Conservation (phyloP, 371 early-diverging fungal species). For the Mucor velutinosus region DNA sequence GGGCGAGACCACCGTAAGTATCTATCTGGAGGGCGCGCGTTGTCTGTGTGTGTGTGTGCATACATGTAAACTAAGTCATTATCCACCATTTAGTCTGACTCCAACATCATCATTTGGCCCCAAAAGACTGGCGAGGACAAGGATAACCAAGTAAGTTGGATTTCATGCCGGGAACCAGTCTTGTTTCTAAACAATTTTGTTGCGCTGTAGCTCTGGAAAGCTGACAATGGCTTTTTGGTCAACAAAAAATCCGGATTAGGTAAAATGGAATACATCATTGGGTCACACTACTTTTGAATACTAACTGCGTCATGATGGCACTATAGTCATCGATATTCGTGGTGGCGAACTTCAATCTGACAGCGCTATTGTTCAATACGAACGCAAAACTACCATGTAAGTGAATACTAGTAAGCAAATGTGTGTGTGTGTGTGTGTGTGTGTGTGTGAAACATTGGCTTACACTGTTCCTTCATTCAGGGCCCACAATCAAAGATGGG, state of each 20-base stretch:
- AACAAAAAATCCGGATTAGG: slow-evolving; percentile 52
- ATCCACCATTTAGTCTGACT: slow-evolving; percentile 33
- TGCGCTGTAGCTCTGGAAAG: slow-evolving; percentile 42
- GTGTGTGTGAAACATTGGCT: not conserved
- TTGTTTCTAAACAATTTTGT: not conserved
- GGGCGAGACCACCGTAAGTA: slow-evolving; percentile 28
- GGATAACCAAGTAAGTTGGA: slow-evolving; percentile 37
- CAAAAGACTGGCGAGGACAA: slow-evolving; percentile 33
- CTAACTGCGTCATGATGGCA: not conserved
- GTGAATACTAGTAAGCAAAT: not conserved
- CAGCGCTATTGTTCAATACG: slow-evolving; percentile 32
- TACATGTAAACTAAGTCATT: not conserved
- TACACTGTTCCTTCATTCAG: slow-evolving; percentile 9
- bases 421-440: too few relatives aligned
- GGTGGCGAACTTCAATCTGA: slow-evolving; percentile 46
- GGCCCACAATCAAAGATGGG: slow-evolving; percentile 52
- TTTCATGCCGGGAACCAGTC: not conserved
- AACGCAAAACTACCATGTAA: slow-evolving; percentile 48
- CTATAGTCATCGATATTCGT: slow-evolving; percentile 48
- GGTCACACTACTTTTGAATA: not conserved
- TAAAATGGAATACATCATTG: not conserved
- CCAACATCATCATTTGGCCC: slow-evolving; percentile 49
- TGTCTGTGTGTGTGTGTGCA: not conserved
- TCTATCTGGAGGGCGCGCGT: not conserved
- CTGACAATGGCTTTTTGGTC: slow-evolving; percentile 52